Evolutionary conservation across 2,329 filamentous ascomycete genomes (phyloP).

Genomic region (Dactylellina leptospora): DNA sequence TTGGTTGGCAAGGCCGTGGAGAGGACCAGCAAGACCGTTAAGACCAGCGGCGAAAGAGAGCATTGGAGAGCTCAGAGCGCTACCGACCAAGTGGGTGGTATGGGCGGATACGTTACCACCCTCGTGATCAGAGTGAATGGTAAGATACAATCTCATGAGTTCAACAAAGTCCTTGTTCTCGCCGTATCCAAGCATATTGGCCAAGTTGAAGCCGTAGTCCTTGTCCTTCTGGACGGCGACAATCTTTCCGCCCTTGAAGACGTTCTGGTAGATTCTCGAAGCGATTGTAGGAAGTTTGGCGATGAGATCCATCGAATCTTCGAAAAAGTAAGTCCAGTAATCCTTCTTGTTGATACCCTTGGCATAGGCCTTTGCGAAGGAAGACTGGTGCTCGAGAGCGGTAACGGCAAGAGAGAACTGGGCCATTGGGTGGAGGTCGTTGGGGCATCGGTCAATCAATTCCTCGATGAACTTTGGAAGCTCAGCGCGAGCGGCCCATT

Average conservation of each 20-base stretch:
- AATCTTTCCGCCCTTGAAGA: slow-evolving; percentile 99
- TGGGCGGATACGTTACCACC: slow-evolving; percentile 98
- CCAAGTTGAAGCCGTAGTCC: slow-evolving; percentile 99
- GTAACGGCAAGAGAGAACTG: slow-evolving; percentile 98
- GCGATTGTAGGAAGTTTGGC: slow-evolving; percentile 99
- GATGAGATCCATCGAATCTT: slow-evolving; percentile 99
- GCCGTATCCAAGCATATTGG: slow-evolving; percentile 97
- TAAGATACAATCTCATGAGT: slow-evolving; percentile 98
- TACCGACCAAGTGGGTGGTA: slow-evolving; percentile 97
- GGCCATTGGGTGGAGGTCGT: slow-evolving; percentile 98
- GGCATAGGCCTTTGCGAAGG: slow-evolving; percentile 97
- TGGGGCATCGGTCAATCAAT: slow-evolving; percentile 99
- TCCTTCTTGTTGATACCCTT: slow-evolving; percentile 99
- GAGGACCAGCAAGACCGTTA: slow-evolving; percentile 96
- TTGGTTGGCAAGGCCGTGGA: slow-evolving; percentile 99
- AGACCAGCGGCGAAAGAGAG: slow-evolving; percentile 95
- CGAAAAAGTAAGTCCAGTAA: slow-evolving; percentile 99
- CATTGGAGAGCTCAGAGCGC: slow-evolving; percentile 95
- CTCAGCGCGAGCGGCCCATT: slow-evolving; percentile 97
- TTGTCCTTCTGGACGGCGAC: slow-evolving; percentile 95
- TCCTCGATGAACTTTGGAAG: slow-evolving; percentile 98
- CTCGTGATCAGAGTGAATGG: slow-evolving; percentile 99
- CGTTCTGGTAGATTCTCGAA: slow-evolving; percentile 98
- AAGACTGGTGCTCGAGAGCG: slow-evolving; percentile 96
- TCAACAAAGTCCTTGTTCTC: slow-evolving; percentile 96